These are phyloP conservation scores for Hirsutella minnesotensis DNA, from an alignment of 2,329 filamentous ascomycete species.

Conservation along the genomic window DNA sequence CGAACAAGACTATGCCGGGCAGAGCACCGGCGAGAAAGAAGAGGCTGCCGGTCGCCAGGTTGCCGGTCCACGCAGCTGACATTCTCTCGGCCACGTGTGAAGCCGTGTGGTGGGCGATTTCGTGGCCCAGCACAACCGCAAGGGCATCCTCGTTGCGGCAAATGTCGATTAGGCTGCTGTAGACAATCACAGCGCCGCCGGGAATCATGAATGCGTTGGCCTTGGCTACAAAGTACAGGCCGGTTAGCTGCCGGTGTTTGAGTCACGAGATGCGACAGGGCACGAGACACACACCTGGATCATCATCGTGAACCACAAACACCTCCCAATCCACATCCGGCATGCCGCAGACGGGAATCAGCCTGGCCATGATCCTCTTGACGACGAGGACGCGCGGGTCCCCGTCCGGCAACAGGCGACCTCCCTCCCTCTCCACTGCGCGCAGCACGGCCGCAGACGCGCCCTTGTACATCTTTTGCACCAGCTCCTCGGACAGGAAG, in stretches of 20 bases:
- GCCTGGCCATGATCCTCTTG: constrained; percentile 48
- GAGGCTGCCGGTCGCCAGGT: constrained; percentile 36
- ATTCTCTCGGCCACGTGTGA: constrained; percentile 55
- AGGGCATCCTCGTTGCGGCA: constrained; percentile 56
- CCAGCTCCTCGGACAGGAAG: constrained; percentile 43
- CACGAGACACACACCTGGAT: constrained; percentile 14
- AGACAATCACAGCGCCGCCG: constrained; percentile 71
- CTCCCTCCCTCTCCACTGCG: constrained; percentile 37
- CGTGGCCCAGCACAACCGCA: constrained; percentile 66
- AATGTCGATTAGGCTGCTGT: constrained; percentile 58
- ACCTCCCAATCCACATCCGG: constrained; percentile 54
- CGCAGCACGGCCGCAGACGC: constrained; percentile 31
- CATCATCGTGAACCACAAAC: constrained; percentile 56
- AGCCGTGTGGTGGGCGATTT: constrained; percentile 67
- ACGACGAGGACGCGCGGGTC: constrained; percentile 48
- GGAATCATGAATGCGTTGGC: constrained; percentile 70
- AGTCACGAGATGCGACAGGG: too few relatives aligned
- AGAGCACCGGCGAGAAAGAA: constrained; percentile 34
- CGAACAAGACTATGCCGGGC: constrained; percentile 26
- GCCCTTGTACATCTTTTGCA: constrained; percentile 26
- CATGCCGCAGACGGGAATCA: constrained; percentile 58
- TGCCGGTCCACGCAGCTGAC: constrained; percentile 39
- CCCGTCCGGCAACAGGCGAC: constrained; percentile 43
- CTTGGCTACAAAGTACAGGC: constrained; percentile 29
- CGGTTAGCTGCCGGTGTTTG: neutral